Base-by-base conservation (phyloP, 352 stramenopile genomes). In the Globisporangium barbulae region DNA sequence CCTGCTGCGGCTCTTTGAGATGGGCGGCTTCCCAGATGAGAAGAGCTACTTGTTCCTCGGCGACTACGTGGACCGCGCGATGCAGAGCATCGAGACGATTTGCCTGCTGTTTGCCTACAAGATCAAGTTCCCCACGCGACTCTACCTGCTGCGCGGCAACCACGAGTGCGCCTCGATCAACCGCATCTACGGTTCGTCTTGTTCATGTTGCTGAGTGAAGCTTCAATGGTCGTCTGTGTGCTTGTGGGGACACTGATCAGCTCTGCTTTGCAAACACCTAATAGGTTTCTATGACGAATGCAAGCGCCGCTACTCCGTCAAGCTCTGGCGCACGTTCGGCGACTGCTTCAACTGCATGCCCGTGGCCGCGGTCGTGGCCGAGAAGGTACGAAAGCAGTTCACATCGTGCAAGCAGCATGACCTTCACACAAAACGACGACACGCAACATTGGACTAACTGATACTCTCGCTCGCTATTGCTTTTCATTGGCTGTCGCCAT, bases 271-370 rank as follows among this genome's bases (percentile, higher is more conserved):
- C 25, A 28, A 28, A 28, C 25, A 28, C 25, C 25, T 28, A 28
- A 28, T 28, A 79, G 73, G 97, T 21, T 99, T 99, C 72, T 99
- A 99, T 74, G 97, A 99, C 72, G 97, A 99, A 71, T 99, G 96
- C 89, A 99, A 99, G 69, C 80, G 89, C 13, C 76, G 91, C 42
- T 98, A 97, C 72, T 93, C 79, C 7, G 79, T 98, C 44, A 98
- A 97, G 63, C 72, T 98, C 19, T 98, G 94, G 94, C 78, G 90
- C 33, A 95, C 93, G 6, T 99, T 99, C 72, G 97, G 89, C 25
- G 97, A 99, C 74, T 98, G 93, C 63, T 99, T 99, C 73, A 99
- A 99, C 74, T 99, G 96, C 68, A 96, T 99, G 72, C 97, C 97
- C 0, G 94, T 98, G 13, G 92, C 94, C 0, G 97, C 94, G 37